These are phyloP conservation scores for Leccinellum luteum DNA, from an alignment of 768 basidiomycete species.

Conservation along the genomic window DNA sequence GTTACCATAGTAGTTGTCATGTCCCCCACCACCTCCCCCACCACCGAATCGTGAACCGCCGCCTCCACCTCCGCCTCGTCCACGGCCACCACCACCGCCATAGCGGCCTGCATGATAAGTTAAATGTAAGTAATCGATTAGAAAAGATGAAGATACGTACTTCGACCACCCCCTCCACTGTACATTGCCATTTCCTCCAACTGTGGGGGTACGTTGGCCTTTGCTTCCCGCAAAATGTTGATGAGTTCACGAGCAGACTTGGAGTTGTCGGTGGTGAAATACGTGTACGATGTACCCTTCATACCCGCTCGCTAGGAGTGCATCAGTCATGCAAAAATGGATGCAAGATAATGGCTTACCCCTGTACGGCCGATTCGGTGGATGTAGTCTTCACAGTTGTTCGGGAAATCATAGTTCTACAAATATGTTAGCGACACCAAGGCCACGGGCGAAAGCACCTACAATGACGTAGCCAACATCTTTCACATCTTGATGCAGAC, in stretches of 20 bases:
- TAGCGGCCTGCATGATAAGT: conserved; percentile 53
- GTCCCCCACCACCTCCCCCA: conserved; percentile 25
- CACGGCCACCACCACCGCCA: conserved; percentile 31
- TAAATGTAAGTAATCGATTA: background rate
- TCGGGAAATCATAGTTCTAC: conserved; percentile 96
- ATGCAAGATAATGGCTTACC: conserved; percentile 40
- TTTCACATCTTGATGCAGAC: conserved; percentile 80
- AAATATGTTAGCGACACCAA: conserved; percentile 5
- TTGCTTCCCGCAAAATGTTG: conserved; percentile 82
- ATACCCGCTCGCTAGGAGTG: conserved; percentile 74
- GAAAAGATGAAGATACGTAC: conserved; percentile 36
- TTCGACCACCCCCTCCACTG: conserved; percentile 74
- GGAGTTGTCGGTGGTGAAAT: conserved; percentile 95
- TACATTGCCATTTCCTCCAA: conserved; percentile 92
- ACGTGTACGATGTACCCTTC: conserved; percentile 92
- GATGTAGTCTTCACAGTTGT: conserved; percentile 97
- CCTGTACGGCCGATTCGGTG: conserved; percentile 99
- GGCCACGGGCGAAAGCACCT: conserved; percentile 34
- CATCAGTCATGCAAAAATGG: conserved; percentile 13
- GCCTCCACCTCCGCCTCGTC: conserved; percentile 21
- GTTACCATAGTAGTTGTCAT: conserved; percentile 22
- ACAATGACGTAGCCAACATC: conserved; percentile 98
- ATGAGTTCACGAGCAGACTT: conserved; percentile 93
- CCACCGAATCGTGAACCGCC: conserved; percentile 23
- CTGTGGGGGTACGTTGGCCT: conserved; percentile 81